Evolutionary conservation across 208 protist species (phyloP).

Genomic region (Acanthamoeba healyi): DNA sequence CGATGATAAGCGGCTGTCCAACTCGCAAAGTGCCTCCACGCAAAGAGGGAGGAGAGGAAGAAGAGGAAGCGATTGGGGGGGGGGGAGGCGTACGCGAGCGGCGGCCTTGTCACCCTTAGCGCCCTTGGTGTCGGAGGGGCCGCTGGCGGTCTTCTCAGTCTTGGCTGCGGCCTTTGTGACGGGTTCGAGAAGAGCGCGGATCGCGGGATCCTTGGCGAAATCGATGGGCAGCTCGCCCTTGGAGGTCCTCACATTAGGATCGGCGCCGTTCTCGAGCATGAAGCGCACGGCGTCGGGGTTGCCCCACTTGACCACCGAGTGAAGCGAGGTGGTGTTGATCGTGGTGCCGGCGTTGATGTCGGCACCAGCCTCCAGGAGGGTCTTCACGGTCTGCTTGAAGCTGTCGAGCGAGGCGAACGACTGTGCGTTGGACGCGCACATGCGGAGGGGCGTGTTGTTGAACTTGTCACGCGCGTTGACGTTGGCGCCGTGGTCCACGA

Average conservation of each 20-base stretch:
- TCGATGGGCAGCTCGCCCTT: conserved; percentile 73
- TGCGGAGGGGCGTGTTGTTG: conserved; percentile 71
- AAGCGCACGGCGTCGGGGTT: conserved; percentile 62
- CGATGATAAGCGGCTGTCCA: too few relatives aligned
- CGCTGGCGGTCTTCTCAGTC: conserved; percentile 11
- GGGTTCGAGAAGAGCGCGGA: conserved; percentile 35
- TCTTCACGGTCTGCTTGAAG: conserved; percentile 71
- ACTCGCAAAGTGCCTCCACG: too few relatives aligned
- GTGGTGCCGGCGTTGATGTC: conserved; percentile 75
- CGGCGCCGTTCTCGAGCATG: conserved; percentile 62
- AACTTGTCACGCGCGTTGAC: conserved; percentile 72
- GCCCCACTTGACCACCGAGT: conserved; percentile 66
- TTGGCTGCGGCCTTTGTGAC: conserved; percentile 65
- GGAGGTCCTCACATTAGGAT: conserved; percentile 67
- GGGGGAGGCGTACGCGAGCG: not conserved
- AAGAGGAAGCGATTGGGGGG: not conserved
- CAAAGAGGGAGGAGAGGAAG: not conserved
- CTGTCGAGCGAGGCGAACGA: conserved; percentile 63
- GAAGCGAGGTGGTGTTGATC: conserved; percentile 57
- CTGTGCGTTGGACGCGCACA: conserved; percentile 72
- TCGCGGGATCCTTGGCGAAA: conserved; percentile 70
- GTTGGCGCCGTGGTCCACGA: conserved; percentile 57
- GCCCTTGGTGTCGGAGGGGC: conserved; percentile 1
- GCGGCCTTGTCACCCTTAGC: not conserved
- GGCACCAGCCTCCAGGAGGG: conserved; percentile 59